Evolutionary conservation across 1,284 basidiomycete species (phyloP).

Genomic region (Cutaneotrichosporon arboriforme): DNA sequence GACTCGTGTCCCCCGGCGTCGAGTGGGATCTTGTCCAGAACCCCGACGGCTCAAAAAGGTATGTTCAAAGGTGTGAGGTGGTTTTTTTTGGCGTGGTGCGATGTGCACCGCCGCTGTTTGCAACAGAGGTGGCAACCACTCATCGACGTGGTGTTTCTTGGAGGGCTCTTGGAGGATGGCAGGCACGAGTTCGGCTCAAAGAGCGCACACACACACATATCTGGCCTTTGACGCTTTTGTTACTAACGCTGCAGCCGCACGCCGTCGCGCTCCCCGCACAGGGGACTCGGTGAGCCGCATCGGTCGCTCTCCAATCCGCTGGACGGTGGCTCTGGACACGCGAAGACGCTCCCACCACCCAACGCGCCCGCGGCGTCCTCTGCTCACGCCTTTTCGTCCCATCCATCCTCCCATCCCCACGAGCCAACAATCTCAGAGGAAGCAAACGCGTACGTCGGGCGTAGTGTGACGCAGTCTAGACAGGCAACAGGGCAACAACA

Average conservation of each 20-base stretch:
- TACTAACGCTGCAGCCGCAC: not conserved
- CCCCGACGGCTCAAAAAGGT: conserved; percentile 38
- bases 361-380: conserved; percentile 13
- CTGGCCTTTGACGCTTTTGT: too few relatives aligned
- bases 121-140: not conserved
- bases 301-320: conserved; percentile 19
- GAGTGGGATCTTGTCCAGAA: conserved; percentile 45
- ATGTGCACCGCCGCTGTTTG: too few relatives aligned
- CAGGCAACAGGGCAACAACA: not conserved
- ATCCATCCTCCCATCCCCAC: conserved; percentile 24
- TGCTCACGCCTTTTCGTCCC: conserved; percentile 14
- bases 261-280: not conserved
- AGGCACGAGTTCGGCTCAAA: not conserved
- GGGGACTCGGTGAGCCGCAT: conserved; percentile 13
- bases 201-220: too few relatives aligned
- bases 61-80: too few relatives aligned
- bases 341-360: conserved; percentile 1
- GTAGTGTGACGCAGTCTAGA: conserved; percentile 6
- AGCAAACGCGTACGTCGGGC: conserved; percentile 19
- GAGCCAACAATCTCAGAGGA: conserved; percentile 40
- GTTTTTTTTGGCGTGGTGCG: too few relatives aligned
- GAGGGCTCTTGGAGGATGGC: too few relatives aligned
- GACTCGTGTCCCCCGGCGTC: conserved; percentile 51
- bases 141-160: not conserved
- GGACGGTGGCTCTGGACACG: not conserved